phyloP scores from a whole-genome alignment of 495 filamentous ascomycete species.

The Echria macrotheca region DNA sequence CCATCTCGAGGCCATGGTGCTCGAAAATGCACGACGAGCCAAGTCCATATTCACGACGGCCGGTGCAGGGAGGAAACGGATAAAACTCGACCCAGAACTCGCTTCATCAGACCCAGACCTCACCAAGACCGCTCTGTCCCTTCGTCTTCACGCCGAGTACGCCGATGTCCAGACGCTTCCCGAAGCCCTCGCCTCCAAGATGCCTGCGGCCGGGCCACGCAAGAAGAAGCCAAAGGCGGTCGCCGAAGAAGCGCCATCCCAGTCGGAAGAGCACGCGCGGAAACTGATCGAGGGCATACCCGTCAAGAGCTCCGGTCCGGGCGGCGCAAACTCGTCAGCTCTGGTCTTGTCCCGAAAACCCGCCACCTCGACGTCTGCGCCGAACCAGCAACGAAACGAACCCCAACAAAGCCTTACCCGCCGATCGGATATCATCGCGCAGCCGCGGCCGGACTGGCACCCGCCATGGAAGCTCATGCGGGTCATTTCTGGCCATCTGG shows the following conservation, averaged over 20 bases:
- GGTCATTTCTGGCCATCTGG: conserved; percentile 92
- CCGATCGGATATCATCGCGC: conserved; percentile 61
- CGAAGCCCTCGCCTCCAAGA: conserved; percentile 78
- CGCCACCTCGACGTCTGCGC: conserved; percentile 7
- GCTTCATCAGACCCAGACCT: conserved; percentile 33
- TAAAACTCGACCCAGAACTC: conserved; percentile 35
- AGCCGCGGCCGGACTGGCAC: conserved; percentile 87
- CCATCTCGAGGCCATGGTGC: conserved; percentile 32
- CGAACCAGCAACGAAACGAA: conserved; percentile 21
- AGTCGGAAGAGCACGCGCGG: conserved; percentile 52
- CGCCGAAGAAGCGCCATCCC: conserved; percentile 35
- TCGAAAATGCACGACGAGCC: conserved; percentile 36
- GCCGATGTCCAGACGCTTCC: conserved; percentile 74
- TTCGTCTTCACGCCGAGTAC: conserved; percentile 63
- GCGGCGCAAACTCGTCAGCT: conserved; percentile 50
- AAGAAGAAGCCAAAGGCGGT: conserved; percentile 28
- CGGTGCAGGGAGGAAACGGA: conserved; percentile 33
- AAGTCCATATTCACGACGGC: conserved; percentile 34
- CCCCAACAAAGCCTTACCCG: conserved; percentile 47
- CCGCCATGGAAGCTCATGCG: conserved; percentile 97
- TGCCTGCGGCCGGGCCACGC: conserved; percentile 51
- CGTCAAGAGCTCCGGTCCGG: conserved; percentile 30
- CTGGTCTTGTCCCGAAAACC: conserved; percentile 45
- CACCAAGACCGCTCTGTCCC: conserved; percentile 37
- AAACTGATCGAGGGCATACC: conserved; percentile 68